These are phyloP conservation scores for Plasmodium gallinaceum DNA, from an alignment of 169 alveolate species.

Conservation along the genomic window DNA sequence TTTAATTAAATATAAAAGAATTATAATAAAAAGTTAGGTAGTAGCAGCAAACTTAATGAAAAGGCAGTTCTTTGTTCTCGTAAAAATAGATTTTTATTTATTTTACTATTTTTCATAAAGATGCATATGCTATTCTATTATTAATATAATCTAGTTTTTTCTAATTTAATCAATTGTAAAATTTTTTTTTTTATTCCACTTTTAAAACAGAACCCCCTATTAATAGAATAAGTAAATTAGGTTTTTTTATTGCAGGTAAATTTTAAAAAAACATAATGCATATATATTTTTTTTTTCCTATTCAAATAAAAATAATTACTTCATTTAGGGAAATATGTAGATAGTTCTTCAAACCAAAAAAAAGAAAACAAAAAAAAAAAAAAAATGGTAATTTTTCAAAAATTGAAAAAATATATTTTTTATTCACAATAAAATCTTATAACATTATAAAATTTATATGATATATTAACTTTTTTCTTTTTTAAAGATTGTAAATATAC, in stretches of 20 bases:
- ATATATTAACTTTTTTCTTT: not conserved
- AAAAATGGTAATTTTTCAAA: conserved; percentile 7
- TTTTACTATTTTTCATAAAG: not conserved
- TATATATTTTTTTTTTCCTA: not conserved
- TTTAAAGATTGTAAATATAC: not conserved
- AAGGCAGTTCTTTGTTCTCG: conserved; percentile 41
- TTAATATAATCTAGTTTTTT: not conserved
- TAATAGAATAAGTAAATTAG: conserved; percentile 34
- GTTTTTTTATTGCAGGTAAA: conserved; percentile 61
- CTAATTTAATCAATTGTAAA: no score
- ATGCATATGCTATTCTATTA: no score
- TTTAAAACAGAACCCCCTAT: conserved; percentile 35
- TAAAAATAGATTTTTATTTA: conserved; percentile 1
- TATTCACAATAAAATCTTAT: not conserved
- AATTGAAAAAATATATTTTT: no score
- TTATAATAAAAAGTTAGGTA: conserved; percentile 32
- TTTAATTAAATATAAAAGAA: not conserved
- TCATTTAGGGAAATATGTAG: not conserved
- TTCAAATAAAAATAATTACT: not conserved
- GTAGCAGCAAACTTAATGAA: not conserved
- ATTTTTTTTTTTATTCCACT: not conserved
- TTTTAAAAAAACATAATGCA: conserved; percentile 1
- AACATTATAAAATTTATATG: not conserved
- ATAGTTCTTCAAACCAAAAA: not conserved
- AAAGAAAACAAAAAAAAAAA: conserved; percentile 1